Percentiles rank a stretch among this genome's conserved stretches.
Evolutionary conservation across 140 eudicot species (phyloP).

Genomic region (Stevia rebaudiana): DNA sequence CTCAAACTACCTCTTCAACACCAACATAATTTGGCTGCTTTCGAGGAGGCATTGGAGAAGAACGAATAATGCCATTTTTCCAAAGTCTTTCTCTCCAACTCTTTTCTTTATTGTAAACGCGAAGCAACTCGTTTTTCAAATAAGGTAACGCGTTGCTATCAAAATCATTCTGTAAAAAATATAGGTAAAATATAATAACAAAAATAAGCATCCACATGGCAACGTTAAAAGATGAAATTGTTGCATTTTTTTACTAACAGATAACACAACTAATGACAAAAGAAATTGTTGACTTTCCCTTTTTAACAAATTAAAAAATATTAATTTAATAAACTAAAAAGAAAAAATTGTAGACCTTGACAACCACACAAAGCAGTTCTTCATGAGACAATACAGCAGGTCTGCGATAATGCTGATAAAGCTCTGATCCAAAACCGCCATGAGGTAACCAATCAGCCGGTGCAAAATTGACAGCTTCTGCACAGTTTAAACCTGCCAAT

Average conservation of each 20-base stretch:
- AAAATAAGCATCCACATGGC: conserved; percentile 5
- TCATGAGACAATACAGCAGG: conserved; percentile 92
- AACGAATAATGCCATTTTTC: conserved; percentile 67
- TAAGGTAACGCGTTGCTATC: conserved; percentile 59
- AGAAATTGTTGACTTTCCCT: background rate
- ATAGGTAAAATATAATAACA: conserved; percentile 11
- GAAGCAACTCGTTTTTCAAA: conserved; percentile 59
- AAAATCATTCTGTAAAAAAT: conserved; percentile 51
- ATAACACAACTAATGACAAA: conserved; percentile 2
- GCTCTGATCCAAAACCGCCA: conserved; percentile 96
- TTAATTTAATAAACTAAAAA: background rate
- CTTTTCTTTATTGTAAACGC: conserved; percentile 68
- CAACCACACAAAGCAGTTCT: conserved; percentile 91
- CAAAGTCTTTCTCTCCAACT: conserved; percentile 87
- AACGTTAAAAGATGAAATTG: conserved; percentile 3
- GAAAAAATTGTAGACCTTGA: conserved; percentile 41
- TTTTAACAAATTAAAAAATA: background rate
- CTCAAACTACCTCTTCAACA: conserved; percentile 68
- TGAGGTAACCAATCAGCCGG: conserved; percentile 99
- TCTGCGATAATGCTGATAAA: conserved; percentile 79
- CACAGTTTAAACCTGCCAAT: conserved; percentile 86
- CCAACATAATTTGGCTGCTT: conserved; percentile 76
- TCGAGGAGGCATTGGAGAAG: conserved; percentile 64
- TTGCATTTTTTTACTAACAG: background rate
- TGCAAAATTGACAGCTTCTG: conserved; percentile 99